A percentile compares a stretch with the other conserved stretches of the same genome.
Conservation (phyloP, 352 stramenopile genomes). For the Pythium dissotocum region DNA sequence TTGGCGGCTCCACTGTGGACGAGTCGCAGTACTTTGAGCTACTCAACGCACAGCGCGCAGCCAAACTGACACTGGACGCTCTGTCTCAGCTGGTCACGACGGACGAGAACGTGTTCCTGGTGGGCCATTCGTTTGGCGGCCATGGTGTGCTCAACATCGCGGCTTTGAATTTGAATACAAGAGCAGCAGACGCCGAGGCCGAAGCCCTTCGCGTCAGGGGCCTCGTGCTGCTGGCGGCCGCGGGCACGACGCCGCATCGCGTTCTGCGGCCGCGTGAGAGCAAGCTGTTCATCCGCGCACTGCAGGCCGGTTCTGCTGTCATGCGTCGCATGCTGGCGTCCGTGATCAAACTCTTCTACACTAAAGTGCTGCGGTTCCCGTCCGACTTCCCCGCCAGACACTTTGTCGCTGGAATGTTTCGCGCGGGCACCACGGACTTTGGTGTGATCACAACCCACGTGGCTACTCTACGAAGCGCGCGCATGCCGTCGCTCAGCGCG, state of each 20-base stretch:
- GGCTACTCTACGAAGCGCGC: constrained; percentile 17
- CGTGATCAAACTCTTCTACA: constrained; percentile 50
- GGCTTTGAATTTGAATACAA: constrained; percentile 29
- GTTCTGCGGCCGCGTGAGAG: constrained; percentile 38
- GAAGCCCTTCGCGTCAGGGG: constrained; percentile 26
- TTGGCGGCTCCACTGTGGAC: constrained; percentile 52
- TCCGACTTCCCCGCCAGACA: constrained; percentile 44
- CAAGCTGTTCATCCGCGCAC: constrained; percentile 32
- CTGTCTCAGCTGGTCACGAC: constrained; percentile 36
- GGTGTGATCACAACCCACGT: constrained; percentile 35
- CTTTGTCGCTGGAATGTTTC: constrained; percentile 58
- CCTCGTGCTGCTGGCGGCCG: constrained; percentile 49
- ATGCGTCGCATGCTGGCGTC: constrained; percentile 25
- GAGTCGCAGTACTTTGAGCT: constrained; percentile 43
- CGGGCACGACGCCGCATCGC: constrained; percentile 48
- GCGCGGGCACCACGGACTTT: constrained; percentile 54
- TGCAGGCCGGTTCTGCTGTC: constrained; percentile 30
- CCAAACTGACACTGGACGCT: constrained; percentile 42
- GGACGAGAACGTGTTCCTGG: constrained; percentile 47
- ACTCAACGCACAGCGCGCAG: constrained; percentile 37
- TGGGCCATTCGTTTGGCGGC: constrained; percentile 72
- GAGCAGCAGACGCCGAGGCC: too few relatives aligned
- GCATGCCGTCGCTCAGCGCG: constrained; percentile 49
- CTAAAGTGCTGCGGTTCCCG: constrained; percentile 48
- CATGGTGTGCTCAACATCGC: constrained; percentile 57